Evolutionary conservation across 164 flowering plant genomes (phyloP).

Genomic region (Annona squamosa): DNA sequence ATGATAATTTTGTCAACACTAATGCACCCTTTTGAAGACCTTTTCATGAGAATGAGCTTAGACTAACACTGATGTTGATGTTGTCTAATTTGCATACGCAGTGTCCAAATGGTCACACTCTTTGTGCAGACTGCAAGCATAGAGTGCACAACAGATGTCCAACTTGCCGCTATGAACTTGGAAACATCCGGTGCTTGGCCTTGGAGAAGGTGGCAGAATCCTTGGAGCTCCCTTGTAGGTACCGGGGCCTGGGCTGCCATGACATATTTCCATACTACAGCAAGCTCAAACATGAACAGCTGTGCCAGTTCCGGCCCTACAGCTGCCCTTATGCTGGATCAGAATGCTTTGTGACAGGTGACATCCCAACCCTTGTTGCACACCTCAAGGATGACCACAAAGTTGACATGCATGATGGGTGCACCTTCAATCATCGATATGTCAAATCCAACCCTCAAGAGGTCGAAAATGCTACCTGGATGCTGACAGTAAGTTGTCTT

Average conservation of each 20-base stretch:
- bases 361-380: slow-evolving; percentile 33
- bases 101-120: slow-evolving; percentile 57
- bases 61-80: not conserved
- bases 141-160: slow-evolving; percentile 49
- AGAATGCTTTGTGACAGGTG: slow-evolving; percentile 46
- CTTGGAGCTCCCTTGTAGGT: slow-evolving; percentile 42
- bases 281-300: slow-evolving; percentile 44
- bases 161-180: slow-evolving; percentile 46
- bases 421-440: slow-evolving; percentile 52
- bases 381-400: slow-evolving; percentile 53
- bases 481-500: slow-evolving; percentile 46
- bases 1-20: not conserved
- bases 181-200: slow-evolving; percentile 52
- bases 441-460: slow-evolving; percentile 51
- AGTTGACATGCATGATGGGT: slow-evolving; percentile 54
- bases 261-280: slow-evolving; percentile 46
- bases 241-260: slow-evolving; percentile 36
- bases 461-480: slow-evolving; percentile 60
- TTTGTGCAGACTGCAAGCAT: slow-evolving; percentile 41
- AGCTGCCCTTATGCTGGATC: slow-evolving; percentile 56
- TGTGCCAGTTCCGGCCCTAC: slow-evolving; percentile 46
- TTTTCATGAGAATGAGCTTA: not conserved
- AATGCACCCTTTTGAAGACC: not conserved
- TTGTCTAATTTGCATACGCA: slow-evolving; percentile 13
- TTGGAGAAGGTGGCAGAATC: slow-evolving; percentile 55